phyloP scores from a whole-genome alignment of 2,329 filamentous ascomycete genomes.

The Sclerotinia spermophila region DNA sequence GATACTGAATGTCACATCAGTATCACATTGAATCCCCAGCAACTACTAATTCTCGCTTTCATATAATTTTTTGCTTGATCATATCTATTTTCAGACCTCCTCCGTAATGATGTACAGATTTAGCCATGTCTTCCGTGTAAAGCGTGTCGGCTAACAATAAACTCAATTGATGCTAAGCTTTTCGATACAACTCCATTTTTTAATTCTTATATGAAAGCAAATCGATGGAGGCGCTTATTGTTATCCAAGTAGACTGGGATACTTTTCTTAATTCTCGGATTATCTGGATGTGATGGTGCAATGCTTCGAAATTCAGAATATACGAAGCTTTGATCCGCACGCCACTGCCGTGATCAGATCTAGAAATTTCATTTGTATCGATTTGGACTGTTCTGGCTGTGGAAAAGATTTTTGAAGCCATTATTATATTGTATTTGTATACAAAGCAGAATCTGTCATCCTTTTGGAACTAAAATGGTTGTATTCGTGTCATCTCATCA shows the following conservation, averaged over 20 bases:
- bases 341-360: not conserved
- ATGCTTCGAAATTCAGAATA: not conserved
- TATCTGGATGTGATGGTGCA: not conserved
- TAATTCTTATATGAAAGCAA: not conserved
- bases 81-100: not conserved
- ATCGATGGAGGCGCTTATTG: not conserved
- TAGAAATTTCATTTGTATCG: not conserved
- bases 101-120: not conserved
- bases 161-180: slow-evolving; percentile 1
- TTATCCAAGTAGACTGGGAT: not conserved
- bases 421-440: not conserved
- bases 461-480: not conserved
- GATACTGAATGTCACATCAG: not conserved
- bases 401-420: not conserved
- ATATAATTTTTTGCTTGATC: not conserved
- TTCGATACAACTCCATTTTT: not conserved
- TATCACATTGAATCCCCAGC: not conserved
- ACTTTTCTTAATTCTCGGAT: not conserved
- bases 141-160: no score
- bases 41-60: not conserved
- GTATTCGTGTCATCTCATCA: not conserved
- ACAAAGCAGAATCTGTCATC: not conserved
- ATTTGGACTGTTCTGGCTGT: not conserved
- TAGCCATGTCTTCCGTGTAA: not conserved
- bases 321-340: not conserved